phyloP scores from a whole-genome alignment of 306 rosid species.

The Cicer pinnatifidum region DNA sequence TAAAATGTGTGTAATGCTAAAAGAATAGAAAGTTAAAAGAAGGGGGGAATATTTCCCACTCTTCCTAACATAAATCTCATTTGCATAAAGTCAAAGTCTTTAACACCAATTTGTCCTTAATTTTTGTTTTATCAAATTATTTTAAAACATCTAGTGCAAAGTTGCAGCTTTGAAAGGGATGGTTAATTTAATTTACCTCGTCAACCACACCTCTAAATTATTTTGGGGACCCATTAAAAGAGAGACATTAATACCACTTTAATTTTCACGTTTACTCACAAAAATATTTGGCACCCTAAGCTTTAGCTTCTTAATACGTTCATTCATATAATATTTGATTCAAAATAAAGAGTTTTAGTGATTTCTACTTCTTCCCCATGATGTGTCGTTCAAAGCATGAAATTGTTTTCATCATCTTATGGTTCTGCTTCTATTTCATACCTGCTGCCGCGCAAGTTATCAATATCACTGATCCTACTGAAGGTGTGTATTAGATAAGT shows the following conservation, averaged over 20 bases:
- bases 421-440: slow-evolving; percentile 56
- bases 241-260: background rate
- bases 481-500: slow-evolving; percentile 54
- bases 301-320: background rate
- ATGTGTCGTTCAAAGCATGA: slow-evolving; percentile 61
- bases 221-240: background rate
- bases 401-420: slow-evolving; percentile 47
- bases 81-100: too few relatives aligned
- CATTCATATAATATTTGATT: background rate
- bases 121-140: background rate
- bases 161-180: slow-evolving; percentile 15
- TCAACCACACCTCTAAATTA: background rate
- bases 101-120: background rate
- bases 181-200: background rate
- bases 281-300: background rate
- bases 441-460: slow-evolving; percentile 46
- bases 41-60: too few relatives aligned
- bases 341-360: slow-evolving; percentile 24
- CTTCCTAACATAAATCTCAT: too few relatives aligned
- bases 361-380: slow-evolving; percentile 23
- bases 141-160: background rate
- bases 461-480: slow-evolving; percentile 49
- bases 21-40: too few relatives aligned
- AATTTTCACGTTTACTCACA: background rate
- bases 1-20: too few relatives aligned